Conservation (phyloP, 306 rosid genomes). For the Malus orientalis region DNA sequence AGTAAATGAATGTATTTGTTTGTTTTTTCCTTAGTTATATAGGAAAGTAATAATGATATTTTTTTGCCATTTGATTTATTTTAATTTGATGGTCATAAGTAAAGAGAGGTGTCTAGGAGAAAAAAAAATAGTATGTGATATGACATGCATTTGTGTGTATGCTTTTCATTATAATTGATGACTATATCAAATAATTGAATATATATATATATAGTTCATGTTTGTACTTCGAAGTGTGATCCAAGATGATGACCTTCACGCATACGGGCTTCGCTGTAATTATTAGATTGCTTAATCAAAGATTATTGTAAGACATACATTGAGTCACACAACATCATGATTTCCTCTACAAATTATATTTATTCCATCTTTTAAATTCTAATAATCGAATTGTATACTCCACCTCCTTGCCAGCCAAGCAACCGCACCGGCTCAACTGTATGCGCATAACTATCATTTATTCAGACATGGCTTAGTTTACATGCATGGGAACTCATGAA, state of each 20-base stretch:
- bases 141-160: background rate
- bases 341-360: background rate
- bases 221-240: constrained; percentile 23
- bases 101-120: background rate
- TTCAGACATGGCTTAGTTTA: background rate
- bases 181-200: background rate
- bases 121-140: background rate
- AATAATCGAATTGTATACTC: background rate
- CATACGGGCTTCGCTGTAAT: constrained; percentile 4
- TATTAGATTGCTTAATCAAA: background rate
- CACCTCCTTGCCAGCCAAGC: constrained; percentile 24
- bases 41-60: background rate
- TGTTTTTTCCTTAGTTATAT: background rate
- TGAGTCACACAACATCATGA: background rate
- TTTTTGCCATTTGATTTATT: too few relatives aligned
- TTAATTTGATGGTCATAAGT: too few relatives aligned
- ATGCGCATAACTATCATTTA: background rate
- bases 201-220: background rate
- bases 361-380: background rate
- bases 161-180: background rate
- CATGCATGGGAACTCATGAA: constrained; percentile 25
- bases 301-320: background rate
- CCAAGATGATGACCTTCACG: constrained; percentile 19
- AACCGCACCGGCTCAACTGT: background rate
- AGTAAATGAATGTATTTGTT: background rate